These are phyloP conservation scores for Dioszegia crocea DNA, from an alignment of 768 basidiomycete genomes.

Conservation along the genomic window DNA sequence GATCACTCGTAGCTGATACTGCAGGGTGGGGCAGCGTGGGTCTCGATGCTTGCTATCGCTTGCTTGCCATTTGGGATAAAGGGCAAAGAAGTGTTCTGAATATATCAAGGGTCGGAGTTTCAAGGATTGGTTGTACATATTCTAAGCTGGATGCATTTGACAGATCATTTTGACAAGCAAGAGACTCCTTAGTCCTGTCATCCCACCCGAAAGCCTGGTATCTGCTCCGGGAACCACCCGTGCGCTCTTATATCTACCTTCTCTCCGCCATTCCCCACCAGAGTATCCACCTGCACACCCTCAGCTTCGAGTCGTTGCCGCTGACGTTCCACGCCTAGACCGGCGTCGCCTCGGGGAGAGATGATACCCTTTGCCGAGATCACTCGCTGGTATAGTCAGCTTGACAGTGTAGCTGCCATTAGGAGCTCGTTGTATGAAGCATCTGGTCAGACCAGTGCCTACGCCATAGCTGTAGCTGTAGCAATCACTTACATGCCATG, in stretches of 20 bases:
- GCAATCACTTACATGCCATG: conserved; percentile 45
- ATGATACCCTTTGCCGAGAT: conserved; percentile 46
- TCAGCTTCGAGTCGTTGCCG: conserved; percentile 71
- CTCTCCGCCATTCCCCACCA: conserved; percentile 55
- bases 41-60: conserved; percentile 31
- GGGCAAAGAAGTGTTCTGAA: conserved; percentile 1
- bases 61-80: not conserved
- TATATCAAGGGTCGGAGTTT: too few species aligned
- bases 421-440: too few species aligned
- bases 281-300: conserved; percentile 68
- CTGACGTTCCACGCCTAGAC: conserved; percentile 71
- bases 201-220: not conserved
- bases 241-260: conserved; percentile 55
- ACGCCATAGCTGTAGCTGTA: too few species aligned
- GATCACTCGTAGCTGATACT: too few species aligned
- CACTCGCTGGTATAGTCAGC: conserved; percentile 32
- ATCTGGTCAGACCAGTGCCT: too few species aligned
- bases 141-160: too few species aligned
- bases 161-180: too few species aligned
- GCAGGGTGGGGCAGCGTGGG: conserved; percentile 35
- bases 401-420: too few species aligned
- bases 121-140: too few species aligned
- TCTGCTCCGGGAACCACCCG: conserved; percentile 49
- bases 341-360: conserved; percentile 78
- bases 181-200: too few species aligned